Evolutionary conservation across 2,329 filamentous ascomycete genomes (phyloP), one percentile per base, ranked within the genome.

Genomic region (Trichoderma sp.): DNA sequence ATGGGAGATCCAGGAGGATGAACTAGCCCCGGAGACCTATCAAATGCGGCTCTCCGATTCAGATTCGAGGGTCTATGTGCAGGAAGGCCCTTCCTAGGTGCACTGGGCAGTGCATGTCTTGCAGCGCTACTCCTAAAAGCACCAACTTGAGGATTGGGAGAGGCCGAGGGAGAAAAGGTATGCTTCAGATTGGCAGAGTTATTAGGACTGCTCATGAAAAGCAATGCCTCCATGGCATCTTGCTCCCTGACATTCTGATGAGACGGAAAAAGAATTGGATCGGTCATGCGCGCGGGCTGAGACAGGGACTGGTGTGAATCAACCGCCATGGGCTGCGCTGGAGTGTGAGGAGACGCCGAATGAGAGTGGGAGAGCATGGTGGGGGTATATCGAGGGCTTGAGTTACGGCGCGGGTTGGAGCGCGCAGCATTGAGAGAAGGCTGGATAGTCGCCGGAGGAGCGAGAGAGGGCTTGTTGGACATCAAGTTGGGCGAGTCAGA

Each of bases 171-270:
- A 0, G 86, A 83, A 69, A 88, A 88, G 11, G 79, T 76, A 70
- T 86, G 86, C 71, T 87, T 87, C 73, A 90, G 79, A 70, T 87
- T 89, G 52, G 86, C 83, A 55, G 90, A 90, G 77, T 92, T 91
- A 18, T 90, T 90, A 0, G 91, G 91, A 71, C 90, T 92, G 75
- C 91, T 93, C 88, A 96, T 91, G 75, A 94, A 94, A 30, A 95
- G 82, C 28, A 96, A 80, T 0, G 91, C 91, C 76, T 94, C 92
- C 58, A 95, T 89, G 6, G 92, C 92, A 74, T 95, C 92, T 75
- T 94, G 91, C 76, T 96, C 92, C 63, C 91, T 87, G 10, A 87
- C 81, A 26, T 88, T 89, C 71, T 92, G 90, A 68, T 79, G 78
- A 0, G 90, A 89, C 34, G 90, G 91, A 70, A 89, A 89, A 5